Percentiles rank a stretch among this genome's conserved stretches.
phyloP scores from a whole-genome alignment of 768 basidiomycete genomes.

The Xanthoconium purpureum region DNA sequence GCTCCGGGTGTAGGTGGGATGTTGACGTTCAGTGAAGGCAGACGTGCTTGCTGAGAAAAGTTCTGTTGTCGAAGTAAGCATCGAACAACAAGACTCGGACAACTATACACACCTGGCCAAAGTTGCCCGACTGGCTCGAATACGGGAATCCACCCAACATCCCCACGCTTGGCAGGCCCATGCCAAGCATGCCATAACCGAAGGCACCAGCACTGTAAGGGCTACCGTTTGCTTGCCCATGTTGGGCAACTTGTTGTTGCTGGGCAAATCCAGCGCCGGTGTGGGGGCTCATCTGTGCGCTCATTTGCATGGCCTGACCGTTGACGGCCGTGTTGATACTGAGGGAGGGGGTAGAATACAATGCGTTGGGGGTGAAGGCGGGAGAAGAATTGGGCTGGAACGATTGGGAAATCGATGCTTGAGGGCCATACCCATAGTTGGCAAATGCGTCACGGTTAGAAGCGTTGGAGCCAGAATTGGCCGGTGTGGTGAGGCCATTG shows the following conservation, averaged over 20 bases:
- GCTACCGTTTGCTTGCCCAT: slow-evolving; percentile 45
- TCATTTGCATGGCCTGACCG: slow-evolving; percentile 44
- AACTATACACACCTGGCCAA: slow-evolving; percentile 51
- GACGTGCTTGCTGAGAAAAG: slow-evolving; percentile 46
- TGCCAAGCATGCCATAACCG: slow-evolving; percentile 75
- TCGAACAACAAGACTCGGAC: neutral
- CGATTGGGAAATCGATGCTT: slow-evolving; percentile 59
- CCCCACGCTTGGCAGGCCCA: slow-evolving; percentile 73
- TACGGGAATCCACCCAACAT: slow-evolving; percentile 75
- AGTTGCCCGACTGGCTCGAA: slow-evolving; percentile 65
- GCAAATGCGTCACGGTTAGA: slow-evolving; percentile 69
- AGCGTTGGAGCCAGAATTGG: slow-evolving; percentile 36
- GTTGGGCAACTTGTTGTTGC: slow-evolving; percentile 30
- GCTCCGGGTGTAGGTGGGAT: slow-evolving; percentile 71
- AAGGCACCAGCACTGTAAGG: slow-evolving; percentile 51
- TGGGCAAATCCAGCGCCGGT: slow-evolving; percentile 53
- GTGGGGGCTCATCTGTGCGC: slow-evolving; percentile 69
- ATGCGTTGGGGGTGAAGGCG: slow-evolving; percentile 52
- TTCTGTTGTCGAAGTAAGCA: slow-evolving; percentile 30
- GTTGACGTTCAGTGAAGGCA: slow-evolving; percentile 61
- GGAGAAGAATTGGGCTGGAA: slow-evolving; percentile 46
- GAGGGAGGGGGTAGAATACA: slow-evolving; percentile 73
- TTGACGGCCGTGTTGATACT: slow-evolving; percentile 58
- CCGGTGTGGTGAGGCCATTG: slow-evolving; percentile 36
- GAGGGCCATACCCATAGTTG: slow-evolving; percentile 84